Evolutionary conservation across 106 monocot species (phyloP), one percentile per base, ranked within the genome.

Genomic region (Amphibolis antarctica): DNA sequence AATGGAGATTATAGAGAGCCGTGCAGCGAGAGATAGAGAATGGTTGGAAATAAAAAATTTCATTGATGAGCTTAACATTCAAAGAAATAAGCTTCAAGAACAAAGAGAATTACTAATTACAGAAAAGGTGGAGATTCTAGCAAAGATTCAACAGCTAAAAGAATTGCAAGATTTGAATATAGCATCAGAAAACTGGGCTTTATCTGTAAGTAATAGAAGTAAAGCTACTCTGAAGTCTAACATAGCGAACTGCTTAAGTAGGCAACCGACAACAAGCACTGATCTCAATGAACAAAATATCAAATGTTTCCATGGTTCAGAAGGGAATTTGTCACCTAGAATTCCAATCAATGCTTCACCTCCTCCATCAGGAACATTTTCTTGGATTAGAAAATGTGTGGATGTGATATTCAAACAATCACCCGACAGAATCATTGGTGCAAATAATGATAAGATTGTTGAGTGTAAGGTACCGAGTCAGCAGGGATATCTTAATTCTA

Each of bases 21-120:
- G 89, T 65, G 79, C 79, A 47, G 67, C 73, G 45, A 80, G 86
- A 42, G 86, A 90, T 67, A 80, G 23, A 63, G 96, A 96, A 74
- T 82, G 81, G 77, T 71, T 74, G 69, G 96, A 90, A 44, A 96
- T 90, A 60, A 82, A 86, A 27, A 65, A 18, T 44, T 83, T 73
- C 19, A 73, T 89, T 73, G 82, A 96, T 42, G 69, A 58, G 25
- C 82, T 96, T 26, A 72, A 82, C 64, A 44, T 67, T n/a, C 96
- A 90, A 67, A 55, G 89, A 22, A 82, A 90, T 66, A 96, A 96
- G 74, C 69, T 90, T 49, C 83, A 86, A 74, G 80, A 82, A 69
- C 96, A 96, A 54, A 90, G 96, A 53, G 82, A 96, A 55, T 62
- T 86, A 50, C 66, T 96, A 42, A 77, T 74, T 60, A 62, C 59